Conservation (phyloP, 169 alveolate species). For the Plasmodium sp. region DNA sequence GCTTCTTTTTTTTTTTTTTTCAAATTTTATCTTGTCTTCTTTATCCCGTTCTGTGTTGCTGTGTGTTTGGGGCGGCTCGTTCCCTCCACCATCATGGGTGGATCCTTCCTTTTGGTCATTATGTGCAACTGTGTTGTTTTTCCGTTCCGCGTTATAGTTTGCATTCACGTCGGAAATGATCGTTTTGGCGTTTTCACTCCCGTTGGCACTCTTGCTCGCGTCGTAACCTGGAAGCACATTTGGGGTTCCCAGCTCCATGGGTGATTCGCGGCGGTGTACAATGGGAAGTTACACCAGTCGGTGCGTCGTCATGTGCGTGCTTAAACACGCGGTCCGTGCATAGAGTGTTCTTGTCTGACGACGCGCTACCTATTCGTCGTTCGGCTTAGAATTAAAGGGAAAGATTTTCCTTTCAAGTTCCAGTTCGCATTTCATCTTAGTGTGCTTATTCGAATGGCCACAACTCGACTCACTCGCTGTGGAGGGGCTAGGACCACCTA, state of each 20-base stretch:
- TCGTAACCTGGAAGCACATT: background rate
- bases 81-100: background rate
- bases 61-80: background rate
- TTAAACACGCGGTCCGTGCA: background rate
- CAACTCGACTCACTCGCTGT: background rate
- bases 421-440: background rate
- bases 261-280: background rate
- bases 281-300: background rate
- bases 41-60: constrained; percentile 3
- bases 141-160: background rate
- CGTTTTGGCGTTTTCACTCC: background rate
- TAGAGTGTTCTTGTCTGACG: background rate
- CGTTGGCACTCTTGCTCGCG: background rate
- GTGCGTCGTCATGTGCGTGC: background rate
- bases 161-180: background rate
- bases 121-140: background rate
- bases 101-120: background rate
- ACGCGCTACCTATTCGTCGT: background rate
- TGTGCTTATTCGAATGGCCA: background rate
- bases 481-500: background rate
- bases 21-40: constrained; percentile 44
- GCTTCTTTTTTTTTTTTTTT: constrained; percentile 51
- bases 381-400: background rate
- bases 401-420: background rate
- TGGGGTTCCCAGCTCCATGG: background rate